These are phyloP conservation scores for Capronia americana DNA, from an alignment of 2,329 filamentous ascomycete species.

Conservation along the genomic window DNA sequence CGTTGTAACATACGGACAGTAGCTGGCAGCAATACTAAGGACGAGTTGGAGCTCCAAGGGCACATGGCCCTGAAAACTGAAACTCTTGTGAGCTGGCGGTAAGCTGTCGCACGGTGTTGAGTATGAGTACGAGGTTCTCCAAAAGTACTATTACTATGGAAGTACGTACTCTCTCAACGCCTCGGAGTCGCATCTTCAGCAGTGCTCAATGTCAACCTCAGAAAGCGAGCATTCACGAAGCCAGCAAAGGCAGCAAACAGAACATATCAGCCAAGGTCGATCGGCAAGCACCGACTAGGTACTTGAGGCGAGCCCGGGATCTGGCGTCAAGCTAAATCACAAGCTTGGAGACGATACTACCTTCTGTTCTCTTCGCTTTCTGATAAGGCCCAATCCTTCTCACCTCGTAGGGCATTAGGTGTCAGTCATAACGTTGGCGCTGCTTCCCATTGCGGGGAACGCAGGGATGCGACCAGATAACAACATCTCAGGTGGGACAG, in stretches of 20 bases:
- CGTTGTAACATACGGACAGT: not conserved
- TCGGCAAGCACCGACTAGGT: too few relatives aligned
- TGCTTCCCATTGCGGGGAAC: not conserved
- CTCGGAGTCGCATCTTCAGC: not conserved
- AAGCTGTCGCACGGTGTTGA: not conserved
- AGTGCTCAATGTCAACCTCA: not conserved
- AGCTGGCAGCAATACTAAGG: not conserved
- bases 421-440: not conserved
- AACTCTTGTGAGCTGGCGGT: not conserved
- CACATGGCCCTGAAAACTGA: not conserved
- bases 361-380: not conserved
- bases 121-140: not conserved
- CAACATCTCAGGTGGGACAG: not conserved
- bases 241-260: not conserved
- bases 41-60: not conserved
- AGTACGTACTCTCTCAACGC: not conserved
- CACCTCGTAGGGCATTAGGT: not conserved
- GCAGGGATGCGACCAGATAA: not conserved
- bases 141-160: not conserved
- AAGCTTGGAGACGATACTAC: not conserved
- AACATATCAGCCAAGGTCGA: not conserved
- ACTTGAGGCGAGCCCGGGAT: too few relatives aligned
- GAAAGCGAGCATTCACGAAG: not conserved
- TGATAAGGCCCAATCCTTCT: slow-evolving; percentile 1
- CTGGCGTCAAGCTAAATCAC: not conserved